Evolutionary conservation across 2,329 filamentous ascomycete genomes (phyloP), one percentile per base, ranked within the genome.

Genomic region (Stachybotrys elegans): DNA sequence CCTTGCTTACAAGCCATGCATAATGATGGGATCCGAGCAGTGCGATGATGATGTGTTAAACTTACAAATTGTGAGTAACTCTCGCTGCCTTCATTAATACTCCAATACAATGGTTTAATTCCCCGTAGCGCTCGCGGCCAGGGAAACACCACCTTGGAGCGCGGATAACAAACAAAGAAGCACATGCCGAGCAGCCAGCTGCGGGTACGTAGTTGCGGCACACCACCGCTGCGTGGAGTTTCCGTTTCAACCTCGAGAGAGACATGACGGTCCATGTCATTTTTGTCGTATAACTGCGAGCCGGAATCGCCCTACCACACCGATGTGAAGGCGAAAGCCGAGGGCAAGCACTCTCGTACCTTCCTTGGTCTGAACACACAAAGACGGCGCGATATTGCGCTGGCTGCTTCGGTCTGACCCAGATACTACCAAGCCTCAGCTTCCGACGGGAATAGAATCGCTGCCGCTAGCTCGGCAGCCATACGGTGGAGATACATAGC

Each of bases 131-230:
- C 27, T 22, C 3, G 31, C 22, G 56, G 56, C 56, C 56, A 58
- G 2, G 56, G 56, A 29, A 58, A 57, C 1, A 57, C 13, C 3
- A 56, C 52, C 2, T 51, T 25, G 8, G 35, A 47, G 5, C 23
- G 43, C 1, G 41, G 8, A 36, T 22, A 47, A 4, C 46, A 42
- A 1, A 42, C 29, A 25, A 57, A 58, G 46, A 55, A 59, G 23
- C 53, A 58, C 2, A 58, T 20, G 1, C 56, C 56, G 8, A 50
- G 48, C 36, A 56, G 29, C 56, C 56, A 58, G 3, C 43, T 32
- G 6, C 45, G 50, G 0, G 48, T 43, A 9, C 51, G 47, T 3
- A 58, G 16, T 22, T 17, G 14, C 31, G 23, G 40, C 14, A 9
- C 16, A 11, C 3, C 27, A 16, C 27, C 22, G 16, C 11, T 19